phyloP scores from a whole-genome alignment of 2,329 filamentous ascomycete genomes.

The Bipolaris zeicola region DNA sequence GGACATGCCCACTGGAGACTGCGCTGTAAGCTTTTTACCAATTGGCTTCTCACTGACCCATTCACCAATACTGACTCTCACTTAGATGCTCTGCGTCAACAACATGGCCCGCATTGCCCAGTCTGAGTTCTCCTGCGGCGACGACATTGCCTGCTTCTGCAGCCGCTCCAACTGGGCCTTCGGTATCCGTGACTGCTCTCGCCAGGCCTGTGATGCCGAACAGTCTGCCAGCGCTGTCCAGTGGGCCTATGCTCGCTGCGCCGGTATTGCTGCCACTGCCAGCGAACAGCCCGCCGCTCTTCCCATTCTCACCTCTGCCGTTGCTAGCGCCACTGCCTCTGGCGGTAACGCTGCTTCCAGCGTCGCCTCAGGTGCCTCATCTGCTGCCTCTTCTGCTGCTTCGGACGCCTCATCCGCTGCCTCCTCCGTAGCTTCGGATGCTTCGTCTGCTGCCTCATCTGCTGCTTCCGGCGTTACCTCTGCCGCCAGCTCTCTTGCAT shows the following conservation, averaged over 20 bases:
- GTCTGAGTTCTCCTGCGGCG: conserved; percentile 49
- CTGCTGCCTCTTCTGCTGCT: conserved; percentile 6
- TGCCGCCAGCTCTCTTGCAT: conserved; percentile 12
- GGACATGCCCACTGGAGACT: conserved; percentile 25
- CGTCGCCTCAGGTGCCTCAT: conserved; percentile 20
- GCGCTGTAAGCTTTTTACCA: conserved; percentile 44
- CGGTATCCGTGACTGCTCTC: conserved; percentile 56
- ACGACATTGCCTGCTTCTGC: conserved; percentile 54
- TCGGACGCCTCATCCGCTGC: conserved; percentile 19
- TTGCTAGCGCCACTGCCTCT: conserved; percentile 11
- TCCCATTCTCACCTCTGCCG: conserved; percentile 22
- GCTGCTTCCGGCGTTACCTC: background rate
- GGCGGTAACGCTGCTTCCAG: conserved; percentile 5
- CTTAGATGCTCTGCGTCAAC: conserved; percentile 50
- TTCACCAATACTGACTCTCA: conserved; percentile 15
- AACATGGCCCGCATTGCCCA: conserved; percentile 54
- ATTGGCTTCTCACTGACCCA: background rate
- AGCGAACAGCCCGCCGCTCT: conserved; percentile 19
- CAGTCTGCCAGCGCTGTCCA: conserved; percentile 39
- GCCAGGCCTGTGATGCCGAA: conserved; percentile 45
- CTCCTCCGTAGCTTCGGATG: conserved; percentile 18
- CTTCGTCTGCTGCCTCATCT: conserved; percentile 14
- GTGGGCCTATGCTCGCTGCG: conserved; percentile 44
- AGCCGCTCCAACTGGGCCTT: conserved; percentile 52
- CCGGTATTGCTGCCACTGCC: conserved; percentile 28